These are phyloP conservation scores for Mrakia hoshinonis DNA, from an alignment of 768 basidiomycete species.

Conservation along the genomic window DNA sequence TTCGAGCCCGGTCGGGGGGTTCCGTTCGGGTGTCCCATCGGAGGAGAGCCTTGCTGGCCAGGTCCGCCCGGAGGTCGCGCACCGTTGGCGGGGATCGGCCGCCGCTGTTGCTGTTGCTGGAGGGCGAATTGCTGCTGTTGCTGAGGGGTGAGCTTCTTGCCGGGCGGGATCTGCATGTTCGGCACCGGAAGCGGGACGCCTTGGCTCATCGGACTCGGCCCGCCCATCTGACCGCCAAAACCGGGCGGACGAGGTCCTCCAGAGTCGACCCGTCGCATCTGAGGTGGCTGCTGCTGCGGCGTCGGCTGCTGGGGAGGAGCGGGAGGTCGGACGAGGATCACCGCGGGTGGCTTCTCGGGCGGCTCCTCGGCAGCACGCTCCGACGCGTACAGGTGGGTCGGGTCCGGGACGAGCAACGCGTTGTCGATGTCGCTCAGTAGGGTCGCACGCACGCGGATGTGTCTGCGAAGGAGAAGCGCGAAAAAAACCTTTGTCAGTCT, in stretches of 20 bases:
- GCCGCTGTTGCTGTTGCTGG: conserved; percentile 6
- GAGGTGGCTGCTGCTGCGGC: too few relatives aligned
- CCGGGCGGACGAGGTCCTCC: conserved; percentile 16
- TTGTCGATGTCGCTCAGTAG: conserved; percentile 18
- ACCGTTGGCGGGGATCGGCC: not conserved
- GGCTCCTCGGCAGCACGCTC: conserved; percentile 25
- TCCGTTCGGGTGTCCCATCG: conserved; percentile 7
- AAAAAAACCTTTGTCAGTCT: not conserved
- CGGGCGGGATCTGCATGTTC: conserved; percentile 7
- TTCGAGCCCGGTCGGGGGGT: conserved; percentile 11
- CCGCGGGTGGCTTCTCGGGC: conserved; percentile 26
- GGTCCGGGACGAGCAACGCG: conserved; percentile 15
- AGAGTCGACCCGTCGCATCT: conserved; percentile 14
- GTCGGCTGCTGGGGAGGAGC: conserved; percentile 17
- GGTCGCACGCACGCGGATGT: conserved; percentile 16
- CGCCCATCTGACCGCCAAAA: conserved; percentile 12
- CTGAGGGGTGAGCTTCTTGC: not conserved
- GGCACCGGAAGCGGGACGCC: conserved; percentile 5
- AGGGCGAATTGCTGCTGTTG: not conserved
- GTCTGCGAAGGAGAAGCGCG: not conserved
- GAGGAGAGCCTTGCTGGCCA: conserved; percentile 14
- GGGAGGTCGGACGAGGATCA: conserved; percentile 26
- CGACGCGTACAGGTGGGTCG: conserved; percentile 18
- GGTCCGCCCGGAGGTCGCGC: not conserved
- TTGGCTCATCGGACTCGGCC: conserved; percentile 1